Conservation (phyloP, 2,329 filamentous ascomycete species). For the Rhytidhysteron rufulum region DNA sequence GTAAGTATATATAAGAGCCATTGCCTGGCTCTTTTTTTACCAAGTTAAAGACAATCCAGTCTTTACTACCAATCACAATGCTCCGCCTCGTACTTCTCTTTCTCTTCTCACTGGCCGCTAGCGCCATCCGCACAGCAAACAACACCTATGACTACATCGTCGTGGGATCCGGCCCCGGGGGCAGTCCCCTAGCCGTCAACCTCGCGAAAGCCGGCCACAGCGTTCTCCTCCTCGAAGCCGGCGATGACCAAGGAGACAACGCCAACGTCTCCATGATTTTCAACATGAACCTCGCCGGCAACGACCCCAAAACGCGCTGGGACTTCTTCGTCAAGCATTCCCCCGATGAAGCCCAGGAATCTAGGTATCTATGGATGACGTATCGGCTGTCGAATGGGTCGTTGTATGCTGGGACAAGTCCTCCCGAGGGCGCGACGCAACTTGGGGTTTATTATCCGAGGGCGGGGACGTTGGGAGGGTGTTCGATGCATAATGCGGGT, state of each 20-base stretch:
- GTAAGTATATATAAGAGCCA: too few relatives aligned
- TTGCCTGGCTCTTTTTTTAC: too few relatives aligned
- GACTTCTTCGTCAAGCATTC: constrained; percentile 62
- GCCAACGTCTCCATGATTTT: constrained; percentile 49
- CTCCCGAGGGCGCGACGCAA: constrained; percentile 47
- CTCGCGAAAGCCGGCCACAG: constrained; percentile 54
- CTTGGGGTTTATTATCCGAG: constrained; percentile 58
- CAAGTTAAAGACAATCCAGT: too few relatives aligned
- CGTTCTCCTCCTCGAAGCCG: constrained; percentile 56
- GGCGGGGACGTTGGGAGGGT: constrained; percentile 54
- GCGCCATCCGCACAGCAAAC: too few relatives aligned
- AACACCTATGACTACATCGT: constrained; percentile 63
- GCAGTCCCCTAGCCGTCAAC: constrained; percentile 54
- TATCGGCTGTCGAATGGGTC: constrained; percentile 51
- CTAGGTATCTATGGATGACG: constrained; percentile 54
- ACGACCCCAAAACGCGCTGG: constrained; percentile 55
- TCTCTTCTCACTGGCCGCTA: too few relatives aligned
- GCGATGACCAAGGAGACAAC: constrained; percentile 51
- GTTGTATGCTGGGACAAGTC: constrained; percentile 51
- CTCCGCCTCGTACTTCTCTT: too few relatives aligned
- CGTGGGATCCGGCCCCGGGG: constrained; percentile 56
- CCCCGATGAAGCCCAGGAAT: constrained; percentile 48
- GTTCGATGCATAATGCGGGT: constrained; percentile 58
- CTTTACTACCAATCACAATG: too few relatives aligned
- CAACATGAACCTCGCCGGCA: constrained; percentile 52